Conservation (phyloP, 805 yeast genomes). For the Candida insectorum region DNA sequence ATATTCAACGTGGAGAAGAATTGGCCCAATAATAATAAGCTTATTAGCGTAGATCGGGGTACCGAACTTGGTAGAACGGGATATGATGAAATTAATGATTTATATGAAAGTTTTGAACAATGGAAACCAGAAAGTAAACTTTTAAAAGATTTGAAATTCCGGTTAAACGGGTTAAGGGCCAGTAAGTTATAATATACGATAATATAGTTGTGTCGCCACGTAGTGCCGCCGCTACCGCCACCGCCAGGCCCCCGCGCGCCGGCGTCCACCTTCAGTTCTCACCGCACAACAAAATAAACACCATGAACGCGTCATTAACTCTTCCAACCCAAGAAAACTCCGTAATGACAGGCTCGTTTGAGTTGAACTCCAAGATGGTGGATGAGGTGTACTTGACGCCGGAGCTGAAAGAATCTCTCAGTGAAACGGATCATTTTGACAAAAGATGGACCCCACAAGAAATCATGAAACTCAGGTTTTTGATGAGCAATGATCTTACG, state of each 20-base stretch:
- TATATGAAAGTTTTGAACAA: conserved; percentile 68
- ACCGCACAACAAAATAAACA: too few species aligned
- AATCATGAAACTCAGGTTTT: conserved; percentile 4
- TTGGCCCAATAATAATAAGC: conserved; percentile 43
- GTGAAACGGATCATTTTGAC: conserved; percentile 11
- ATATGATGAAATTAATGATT: conserved; percentile 52
- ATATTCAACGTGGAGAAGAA: conserved; percentile 57
- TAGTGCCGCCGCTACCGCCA: too few species aligned
- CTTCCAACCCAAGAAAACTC: too few species aligned
- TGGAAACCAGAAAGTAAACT: conserved; percentile 89
- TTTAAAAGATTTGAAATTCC: conserved; percentile 77
- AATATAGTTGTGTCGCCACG: too few species aligned
- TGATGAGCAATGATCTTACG: conserved; percentile 11
- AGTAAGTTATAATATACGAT: conserved; percentile 29
- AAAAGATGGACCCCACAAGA: conserved; percentile 5
- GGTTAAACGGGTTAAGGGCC: conserved; percentile 54
- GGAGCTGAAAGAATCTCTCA: conserved; percentile 12
- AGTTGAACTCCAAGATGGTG: not conserved
- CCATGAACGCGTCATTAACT: too few species aligned
- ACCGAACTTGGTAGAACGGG: conserved; percentile 31
- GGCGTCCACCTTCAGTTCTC: too few species aligned
- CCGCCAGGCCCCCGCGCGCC: too few species aligned
- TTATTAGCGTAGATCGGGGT: conserved; percentile 27
- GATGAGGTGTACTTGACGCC: conserved; percentile 13
- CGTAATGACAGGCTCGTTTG: not conserved